phyloP scores from a whole-genome alignment of 441 rosid genomes.

The Theobroma grandiflorum region DNA sequence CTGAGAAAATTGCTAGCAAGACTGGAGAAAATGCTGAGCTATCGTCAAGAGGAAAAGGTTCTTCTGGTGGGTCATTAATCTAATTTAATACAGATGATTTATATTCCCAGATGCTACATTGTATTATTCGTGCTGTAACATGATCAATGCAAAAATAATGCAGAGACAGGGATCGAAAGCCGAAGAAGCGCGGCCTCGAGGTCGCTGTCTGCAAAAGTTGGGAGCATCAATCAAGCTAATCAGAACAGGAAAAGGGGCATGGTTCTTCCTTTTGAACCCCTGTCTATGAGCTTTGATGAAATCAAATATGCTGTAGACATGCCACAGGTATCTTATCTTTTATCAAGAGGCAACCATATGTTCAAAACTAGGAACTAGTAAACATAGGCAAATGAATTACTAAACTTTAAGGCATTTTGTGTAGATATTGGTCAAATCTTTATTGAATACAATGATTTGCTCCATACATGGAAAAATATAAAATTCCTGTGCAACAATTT shows the following conservation, averaged over 20 bases:
- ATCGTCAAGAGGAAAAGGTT: conserved; percentile 29
- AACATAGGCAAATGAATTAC: not conserved
- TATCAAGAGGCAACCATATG: not conserved
- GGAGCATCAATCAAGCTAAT: conserved; percentile 34
- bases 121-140: conserved; percentile 9
- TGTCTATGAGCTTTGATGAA: conserved; percentile 63
- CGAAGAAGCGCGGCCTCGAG: conserved; percentile 36
- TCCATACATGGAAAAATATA: not conserved
- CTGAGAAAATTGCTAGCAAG: conserved; percentile 47
- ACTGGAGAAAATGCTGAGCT: conserved; percentile 42
- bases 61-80: conserved; percentile 33
- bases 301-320: conserved; percentile 69
- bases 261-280: conserved; percentile 76
- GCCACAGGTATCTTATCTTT: conserved; percentile 61
- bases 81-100: not conserved
- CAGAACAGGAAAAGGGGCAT: conserved; percentile 56
- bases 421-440: not conserved
- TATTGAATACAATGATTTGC: not conserved
- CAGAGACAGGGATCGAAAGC: conserved; percentile 42
- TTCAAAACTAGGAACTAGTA: not conserved
- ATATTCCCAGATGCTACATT: not conserved
- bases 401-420: not conserved
- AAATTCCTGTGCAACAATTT: not conserved
- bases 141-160: conserved; percentile 23
- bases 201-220: conserved; percentile 39